phyloP scores from a whole-genome alignment of 495 filamentous ascomycete genomes.

The Aspergillus incahuasiensis region DNA sequence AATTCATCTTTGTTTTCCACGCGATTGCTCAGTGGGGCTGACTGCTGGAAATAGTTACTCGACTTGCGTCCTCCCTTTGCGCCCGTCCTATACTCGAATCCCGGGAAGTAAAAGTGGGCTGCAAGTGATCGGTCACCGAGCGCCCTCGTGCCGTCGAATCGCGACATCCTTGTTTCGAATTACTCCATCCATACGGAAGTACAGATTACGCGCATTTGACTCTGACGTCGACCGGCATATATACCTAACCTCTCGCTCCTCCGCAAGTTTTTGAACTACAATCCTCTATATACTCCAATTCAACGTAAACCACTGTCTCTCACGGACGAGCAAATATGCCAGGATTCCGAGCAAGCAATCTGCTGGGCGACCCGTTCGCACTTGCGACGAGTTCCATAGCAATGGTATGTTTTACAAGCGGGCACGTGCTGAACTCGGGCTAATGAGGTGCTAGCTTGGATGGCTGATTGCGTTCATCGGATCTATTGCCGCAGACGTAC shows the following conservation, averaged over 20 bases:
- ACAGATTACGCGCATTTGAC: not conserved
- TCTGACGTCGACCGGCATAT: slow-evolving; percentile 2
- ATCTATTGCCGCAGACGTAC: slow-evolving; percentile 70
- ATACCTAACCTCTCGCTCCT: not conserved
- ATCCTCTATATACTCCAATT: slow-evolving; percentile 33
- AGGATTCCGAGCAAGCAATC: slow-evolving; percentile 75
- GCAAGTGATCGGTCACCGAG: slow-evolving; percentile 1
- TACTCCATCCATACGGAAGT: not conserved
- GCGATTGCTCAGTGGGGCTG: slow-evolving; percentile 10
- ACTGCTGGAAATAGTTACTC: slow-evolving; percentile 7
- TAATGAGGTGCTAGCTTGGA: slow-evolving; percentile 58
- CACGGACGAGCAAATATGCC: slow-evolving; percentile 30
- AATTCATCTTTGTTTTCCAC: slow-evolving; percentile 8
- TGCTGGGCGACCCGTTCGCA: slow-evolving; percentile 94
- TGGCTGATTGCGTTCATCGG: slow-evolving; percentile 91
- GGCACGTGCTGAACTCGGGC: not conserved
- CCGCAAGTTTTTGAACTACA: slow-evolving; percentile 17
- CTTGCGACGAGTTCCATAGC: slow-evolving; percentile 91
- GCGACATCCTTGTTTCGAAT: not conserved
- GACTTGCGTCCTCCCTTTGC: slow-evolving; percentile 8
- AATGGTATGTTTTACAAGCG: slow-evolving; percentile 57
- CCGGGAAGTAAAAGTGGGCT: not conserved
- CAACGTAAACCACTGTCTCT: slow-evolving; percentile 70
- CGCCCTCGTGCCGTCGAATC: slow-evolving; percentile 6
- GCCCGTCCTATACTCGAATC: not conserved